Percentiles rank a stretch among this genome's conserved stretches.
phyloP scores from a whole-genome alignment of 2,329 filamentous ascomycete species.

The Sphaerulina musiva region DNA sequence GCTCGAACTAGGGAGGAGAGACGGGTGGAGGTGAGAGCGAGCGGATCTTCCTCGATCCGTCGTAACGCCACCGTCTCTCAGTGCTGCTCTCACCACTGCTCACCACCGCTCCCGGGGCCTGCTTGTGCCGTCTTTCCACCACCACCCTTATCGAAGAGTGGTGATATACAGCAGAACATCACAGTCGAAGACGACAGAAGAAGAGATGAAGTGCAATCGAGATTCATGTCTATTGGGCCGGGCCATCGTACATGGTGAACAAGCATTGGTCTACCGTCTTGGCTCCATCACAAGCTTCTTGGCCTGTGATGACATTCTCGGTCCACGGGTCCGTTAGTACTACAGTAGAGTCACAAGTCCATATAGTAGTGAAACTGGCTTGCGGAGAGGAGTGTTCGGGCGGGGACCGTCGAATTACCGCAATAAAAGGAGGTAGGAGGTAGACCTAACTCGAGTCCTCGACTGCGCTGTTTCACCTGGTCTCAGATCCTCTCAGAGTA shows the following conservation, averaged over 20 bases:
- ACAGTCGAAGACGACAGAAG: not conserved
- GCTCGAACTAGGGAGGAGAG: too few species aligned
- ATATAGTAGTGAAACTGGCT: not conserved
- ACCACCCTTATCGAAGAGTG: not conserved
- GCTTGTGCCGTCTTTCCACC: too few species aligned
- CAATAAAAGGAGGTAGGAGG: too few species aligned
- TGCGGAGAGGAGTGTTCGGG: too few species aligned
- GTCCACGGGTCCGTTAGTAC: not conserved
- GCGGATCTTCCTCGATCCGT: not conserved
- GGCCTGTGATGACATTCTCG: not conserved
- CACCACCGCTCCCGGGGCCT: too few species aligned
- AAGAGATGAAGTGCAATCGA: constrained; percentile 2
- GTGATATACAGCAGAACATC: too few species aligned
- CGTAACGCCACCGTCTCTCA: not conserved
- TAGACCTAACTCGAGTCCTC: too few species aligned
- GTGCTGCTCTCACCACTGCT: too few species aligned
- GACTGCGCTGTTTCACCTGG: too few species aligned
- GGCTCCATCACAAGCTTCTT: constrained; percentile 1
- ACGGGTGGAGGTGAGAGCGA: not conserved
- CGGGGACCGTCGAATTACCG: too few species aligned
- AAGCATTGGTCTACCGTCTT: not conserved
- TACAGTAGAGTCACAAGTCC: not conserved
- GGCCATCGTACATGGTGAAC: not conserved
- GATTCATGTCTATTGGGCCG: not conserved
- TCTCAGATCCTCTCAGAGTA: too few species aligned